Evolutionary conservation across 805 yeast species (phyloP), one percentile per base, ranked within the genome.

Genomic region (Teunomyces stri): DNA sequence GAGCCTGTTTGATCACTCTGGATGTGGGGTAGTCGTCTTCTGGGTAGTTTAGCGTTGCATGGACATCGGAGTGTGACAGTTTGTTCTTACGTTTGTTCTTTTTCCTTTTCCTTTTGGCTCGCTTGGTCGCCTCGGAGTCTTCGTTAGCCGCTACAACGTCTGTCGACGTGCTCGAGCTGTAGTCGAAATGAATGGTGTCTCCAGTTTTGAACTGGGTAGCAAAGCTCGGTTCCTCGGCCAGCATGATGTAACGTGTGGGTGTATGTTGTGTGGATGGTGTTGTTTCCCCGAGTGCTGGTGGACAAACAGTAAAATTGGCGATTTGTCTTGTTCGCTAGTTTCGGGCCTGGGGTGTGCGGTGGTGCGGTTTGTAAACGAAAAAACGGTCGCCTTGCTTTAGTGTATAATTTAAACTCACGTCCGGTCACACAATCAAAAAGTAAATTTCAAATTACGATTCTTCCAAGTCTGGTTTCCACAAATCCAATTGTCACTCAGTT

Each of bases 11-110:
- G 40, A 86, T 81, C 4, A 86, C 82, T 47, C 94, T 65, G 6
- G 90, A 84, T 11, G 79, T 75, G 2, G 94, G 94, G 58, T 86
- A 86, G 12, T 84, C 89, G 30, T 78, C 75, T 34, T 75, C 72
- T 11, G 84, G 80, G 55, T 82, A 72, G 57, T 75, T 76, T 21
- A 82, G 55, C 41, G 80, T 74, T 2, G 80, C 81, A 38, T 76
- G 68, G 37, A 51, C 28, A 9, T 46, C 45, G 9, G 36, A 34
- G 5, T 51, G 44, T 3, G 56, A 39, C 12, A 50, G 15, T 12
- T 34, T 34, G 41, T 39, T 18, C 41, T 51, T 56, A 18, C 43
- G 43, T 51, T 57, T 60, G 51, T 58, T 64, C 57, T 64, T 70
- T 49, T 62, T 66, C 55, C 65, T 68, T 55, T 63, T 66, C 54